phyloP scores from a whole-genome alignment of 495 filamentous ascomycete species.

The Hyaloscypha finlandica region DNA sequence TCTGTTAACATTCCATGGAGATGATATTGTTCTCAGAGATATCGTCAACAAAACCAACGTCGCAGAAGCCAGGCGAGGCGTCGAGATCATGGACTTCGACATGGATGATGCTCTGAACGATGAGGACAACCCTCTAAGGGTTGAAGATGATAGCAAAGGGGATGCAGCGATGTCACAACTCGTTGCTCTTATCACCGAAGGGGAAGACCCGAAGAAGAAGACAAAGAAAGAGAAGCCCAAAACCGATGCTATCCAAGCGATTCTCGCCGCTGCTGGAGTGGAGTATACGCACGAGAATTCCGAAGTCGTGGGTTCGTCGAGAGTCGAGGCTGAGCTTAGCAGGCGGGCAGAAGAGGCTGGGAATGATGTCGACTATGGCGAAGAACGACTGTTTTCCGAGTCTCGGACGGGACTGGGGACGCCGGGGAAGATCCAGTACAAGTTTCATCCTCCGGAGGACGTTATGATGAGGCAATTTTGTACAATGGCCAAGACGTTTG shows the following conservation, averaged over 20 bases:
- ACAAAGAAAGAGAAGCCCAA: slow-evolving; percentile 41
- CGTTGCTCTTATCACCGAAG: slow-evolving; percentile 65
- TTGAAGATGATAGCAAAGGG: slow-evolving; percentile 50
- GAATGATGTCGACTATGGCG: slow-evolving; percentile 46
- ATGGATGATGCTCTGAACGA: slow-evolving; percentile 57
- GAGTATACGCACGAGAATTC: slow-evolving; percentile 96
- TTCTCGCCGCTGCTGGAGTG: slow-evolving; percentile 85
- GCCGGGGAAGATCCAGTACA: slow-evolving; percentile 50
- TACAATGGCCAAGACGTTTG: slow-evolving; percentile 79
- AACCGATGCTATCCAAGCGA: slow-evolving; percentile 82
- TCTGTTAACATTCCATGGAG: slow-evolving; percentile 79
- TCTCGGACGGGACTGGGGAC: slow-evolving; percentile 34
- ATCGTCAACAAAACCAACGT: slow-evolving; percentile 98
- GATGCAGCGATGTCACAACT: slow-evolving; percentile 77
- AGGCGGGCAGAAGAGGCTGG: slow-evolving; percentile 69
- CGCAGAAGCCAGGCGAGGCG: slow-evolving; percentile 85
- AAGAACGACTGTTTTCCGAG: slow-evolving; percentile 52
- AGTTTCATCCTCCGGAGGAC: slow-evolving; percentile 72
- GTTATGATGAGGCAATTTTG: slow-evolving; percentile 87
- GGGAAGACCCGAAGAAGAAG: slow-evolving; percentile 37
- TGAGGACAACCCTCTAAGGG: slow-evolving; percentile 51
- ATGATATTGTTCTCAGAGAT: slow-evolving; percentile 80
- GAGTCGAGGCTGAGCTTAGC: slow-evolving; percentile 78
- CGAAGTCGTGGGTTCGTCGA: slow-evolving; percentile 89
- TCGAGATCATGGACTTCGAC: slow-evolving; percentile 75